Conservation (phyloP, 148 eudicot genomes). For the Dianthus caryophyllus region DNA sequence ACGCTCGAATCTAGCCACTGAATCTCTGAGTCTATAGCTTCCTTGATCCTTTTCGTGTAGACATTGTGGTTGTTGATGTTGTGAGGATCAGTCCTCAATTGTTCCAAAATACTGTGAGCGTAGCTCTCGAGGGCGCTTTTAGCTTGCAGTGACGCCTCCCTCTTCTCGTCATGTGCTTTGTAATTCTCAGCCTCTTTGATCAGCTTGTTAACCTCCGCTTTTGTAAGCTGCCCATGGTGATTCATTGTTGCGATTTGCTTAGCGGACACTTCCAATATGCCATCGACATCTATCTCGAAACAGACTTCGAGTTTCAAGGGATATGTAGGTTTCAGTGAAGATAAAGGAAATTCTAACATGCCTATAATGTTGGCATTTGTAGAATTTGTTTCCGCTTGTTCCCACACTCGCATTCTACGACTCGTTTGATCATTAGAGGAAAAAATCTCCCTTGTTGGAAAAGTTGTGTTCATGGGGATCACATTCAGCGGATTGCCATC, state of each 20-base stretch:
- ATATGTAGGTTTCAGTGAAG: conserved; percentile 6
- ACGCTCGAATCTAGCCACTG: no score
- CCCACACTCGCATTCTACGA: not conserved
- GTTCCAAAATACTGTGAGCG: no score
- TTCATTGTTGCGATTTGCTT: conserved; percentile 9
- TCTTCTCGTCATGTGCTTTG: conserved; percentile 20
- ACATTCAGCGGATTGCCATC: not conserved
- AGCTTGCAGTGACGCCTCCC: not conserved
- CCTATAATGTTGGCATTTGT: not conserved
- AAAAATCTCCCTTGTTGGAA: not conserved
- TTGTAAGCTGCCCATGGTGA: conserved; percentile 1
- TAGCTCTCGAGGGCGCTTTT: not conserved
- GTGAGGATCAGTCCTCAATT: no score
- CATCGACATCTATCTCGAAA: conserved; percentile 4
- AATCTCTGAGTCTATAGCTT: no score
- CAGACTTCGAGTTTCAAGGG: not conserved
- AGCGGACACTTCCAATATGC: conserved; percentile 19
- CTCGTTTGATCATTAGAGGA: not conserved
- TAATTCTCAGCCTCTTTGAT: conserved; percentile 24
- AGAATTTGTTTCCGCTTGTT: not conserved
- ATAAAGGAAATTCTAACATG: not conserved
- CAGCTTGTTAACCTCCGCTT: conserved; percentile 16
- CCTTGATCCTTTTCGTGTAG: no score
- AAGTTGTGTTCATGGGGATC: conserved; percentile 13
- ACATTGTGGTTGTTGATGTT: no score